phyloP scores from a whole-genome alignment of 2,329 filamentous ascomycete genomes.

The Tolypocladium pustulatum region DNA sequence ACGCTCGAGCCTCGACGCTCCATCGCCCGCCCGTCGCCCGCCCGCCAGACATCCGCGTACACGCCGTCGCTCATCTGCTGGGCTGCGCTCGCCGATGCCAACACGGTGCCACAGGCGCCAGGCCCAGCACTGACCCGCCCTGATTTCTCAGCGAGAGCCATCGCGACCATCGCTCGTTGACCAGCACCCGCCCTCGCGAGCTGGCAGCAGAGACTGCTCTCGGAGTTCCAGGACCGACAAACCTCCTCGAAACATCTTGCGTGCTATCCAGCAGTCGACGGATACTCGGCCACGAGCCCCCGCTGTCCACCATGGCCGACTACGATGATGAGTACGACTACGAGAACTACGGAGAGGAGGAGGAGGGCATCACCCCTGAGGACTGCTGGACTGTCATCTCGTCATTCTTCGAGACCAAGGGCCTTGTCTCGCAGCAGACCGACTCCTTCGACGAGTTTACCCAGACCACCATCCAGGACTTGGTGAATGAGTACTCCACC shows the following conservation, averaged over 20 bases:
- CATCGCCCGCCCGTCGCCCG: neutral
- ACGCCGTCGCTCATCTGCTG: slow-evolving; percentile 9
- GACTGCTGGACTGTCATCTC: slow-evolving; percentile 98
- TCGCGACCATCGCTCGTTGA: neutral
- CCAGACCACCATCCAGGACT: slow-evolving; percentile 83
- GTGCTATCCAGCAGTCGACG: neutral
- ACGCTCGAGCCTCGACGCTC: neutral
- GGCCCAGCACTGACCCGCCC: slow-evolving; percentile 20
- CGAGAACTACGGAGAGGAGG: slow-evolving; percentile 59
- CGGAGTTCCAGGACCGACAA: neutral
- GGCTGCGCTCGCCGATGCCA: slow-evolving; percentile 18
- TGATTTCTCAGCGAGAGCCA: slow-evolving; percentile 7
- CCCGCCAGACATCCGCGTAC: neutral
- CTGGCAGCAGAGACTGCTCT: neutral
- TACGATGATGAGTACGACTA: slow-evolving; percentile 53
- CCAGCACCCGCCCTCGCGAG: neutral
- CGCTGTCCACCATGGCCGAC: slow-evolving; percentile 34
- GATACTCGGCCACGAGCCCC: neutral
- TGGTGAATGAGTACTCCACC: slow-evolving; percentile 83
- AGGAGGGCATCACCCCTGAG: slow-evolving; percentile 75
- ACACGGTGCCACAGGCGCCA: slow-evolving; percentile 21
- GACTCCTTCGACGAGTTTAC: slow-evolving; percentile 99
- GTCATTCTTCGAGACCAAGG: slow-evolving; percentile 92
- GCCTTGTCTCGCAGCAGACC: slow-evolving; percentile 91
- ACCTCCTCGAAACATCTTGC: neutral